phyloP scores from a whole-genome alignment of 2,329 filamentous ascomycete genomes.

The Ophiocordyceps camponoti-leonardi region DNA sequence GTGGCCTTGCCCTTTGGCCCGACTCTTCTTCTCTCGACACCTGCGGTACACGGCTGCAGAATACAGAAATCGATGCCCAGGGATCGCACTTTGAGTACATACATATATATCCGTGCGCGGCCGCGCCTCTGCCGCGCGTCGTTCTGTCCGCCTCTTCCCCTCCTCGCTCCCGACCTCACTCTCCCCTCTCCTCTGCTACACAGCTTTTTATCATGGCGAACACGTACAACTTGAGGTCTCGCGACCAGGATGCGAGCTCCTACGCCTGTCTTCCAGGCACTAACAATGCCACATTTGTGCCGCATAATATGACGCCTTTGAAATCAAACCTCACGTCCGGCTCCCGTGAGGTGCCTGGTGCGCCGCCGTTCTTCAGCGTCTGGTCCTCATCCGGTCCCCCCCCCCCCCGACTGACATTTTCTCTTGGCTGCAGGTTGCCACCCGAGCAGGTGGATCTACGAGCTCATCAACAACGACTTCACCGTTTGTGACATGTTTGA shows the following conservation, averaged over 20 bases:
- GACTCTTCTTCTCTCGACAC: too few species aligned
- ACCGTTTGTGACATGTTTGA: constrained; percentile 18
- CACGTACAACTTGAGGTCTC: constrained; percentile 11
- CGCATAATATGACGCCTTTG: constrained; percentile 14
- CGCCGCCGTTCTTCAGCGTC: constrained; percentile 1
- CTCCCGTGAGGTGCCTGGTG: constrained; percentile 11
- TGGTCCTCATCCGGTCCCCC: background rate
- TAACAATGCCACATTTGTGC: constrained; percentile 9
- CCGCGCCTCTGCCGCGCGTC: background rate
- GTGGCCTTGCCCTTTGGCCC: too few species aligned
- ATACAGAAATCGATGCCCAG: background rate
- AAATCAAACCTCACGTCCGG: constrained; percentile 12
- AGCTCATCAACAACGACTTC: constrained; percentile 20
- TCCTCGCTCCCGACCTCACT: background rate
- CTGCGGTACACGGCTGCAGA: too few species aligned
- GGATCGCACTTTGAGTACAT: too few species aligned
- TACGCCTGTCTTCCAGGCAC: constrained; percentile 18
- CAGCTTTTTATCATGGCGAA: constrained; percentile 10
- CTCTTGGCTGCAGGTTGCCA: constrained; percentile 13
- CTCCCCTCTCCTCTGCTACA: background rate
- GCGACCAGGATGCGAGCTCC: constrained; percentile 10
- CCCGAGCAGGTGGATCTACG: constrained; percentile 23
- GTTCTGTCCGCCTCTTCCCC: background rate
- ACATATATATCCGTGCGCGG: background rate
- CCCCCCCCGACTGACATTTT: background rate